Evolutionary conservation across 441 rosid species (phyloP).

Genomic region (Erodium chrysanthum): DNA sequence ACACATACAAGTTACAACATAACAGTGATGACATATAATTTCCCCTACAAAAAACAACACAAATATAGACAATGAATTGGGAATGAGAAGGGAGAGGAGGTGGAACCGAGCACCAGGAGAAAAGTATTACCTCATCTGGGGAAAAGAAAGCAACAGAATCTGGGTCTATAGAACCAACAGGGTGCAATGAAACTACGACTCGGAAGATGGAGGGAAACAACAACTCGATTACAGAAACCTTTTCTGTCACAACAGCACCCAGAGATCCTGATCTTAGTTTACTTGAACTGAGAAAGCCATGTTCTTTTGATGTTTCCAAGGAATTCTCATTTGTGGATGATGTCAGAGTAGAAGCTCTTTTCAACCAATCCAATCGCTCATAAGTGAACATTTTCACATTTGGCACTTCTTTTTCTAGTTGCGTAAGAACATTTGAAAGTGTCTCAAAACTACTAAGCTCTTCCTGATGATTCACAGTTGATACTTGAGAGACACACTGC

Average conservation of each 20-base stretch:
- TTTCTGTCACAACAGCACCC: slow-evolving; percentile 36
- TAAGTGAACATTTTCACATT: slow-evolving; percentile 55
- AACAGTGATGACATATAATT: too few relatives aligned
- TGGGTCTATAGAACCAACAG: slow-evolving; percentile 79
- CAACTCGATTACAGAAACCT: slow-evolving; percentile 68
- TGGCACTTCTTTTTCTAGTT: slow-evolving; percentile 52
- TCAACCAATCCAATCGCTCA: slow-evolving; percentile 77
- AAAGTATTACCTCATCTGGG: slow-evolving; percentile 70
- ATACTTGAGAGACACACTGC: slow-evolving; percentile 31
- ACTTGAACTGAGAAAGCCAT: slow-evolving; percentile 45
- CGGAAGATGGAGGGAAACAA: slow-evolving; percentile 64
- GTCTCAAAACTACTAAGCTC: slow-evolving; percentile 45
- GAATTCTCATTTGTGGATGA: slow-evolving; percentile 49
- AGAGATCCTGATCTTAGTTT: slow-evolving; percentile 45
- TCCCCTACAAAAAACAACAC: too few relatives aligned
- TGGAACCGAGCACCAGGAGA: not conserved
- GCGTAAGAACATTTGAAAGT: slow-evolving; percentile 50
- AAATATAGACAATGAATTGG: not conserved
- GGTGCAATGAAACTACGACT: slow-evolving; percentile 75
- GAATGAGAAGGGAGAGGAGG: not conserved
- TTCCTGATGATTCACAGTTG: slow-evolving; percentile 29
- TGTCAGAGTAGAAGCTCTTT: slow-evolving; percentile 64
- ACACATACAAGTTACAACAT: too few relatives aligned
- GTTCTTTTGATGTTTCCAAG: slow-evolving; percentile 46
- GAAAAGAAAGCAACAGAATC: slow-evolving; percentile 95